Evolutionary conservation across 371 early-diverging fungal genomes (phyloP).

Genomic region (Nematocida major): DNA sequence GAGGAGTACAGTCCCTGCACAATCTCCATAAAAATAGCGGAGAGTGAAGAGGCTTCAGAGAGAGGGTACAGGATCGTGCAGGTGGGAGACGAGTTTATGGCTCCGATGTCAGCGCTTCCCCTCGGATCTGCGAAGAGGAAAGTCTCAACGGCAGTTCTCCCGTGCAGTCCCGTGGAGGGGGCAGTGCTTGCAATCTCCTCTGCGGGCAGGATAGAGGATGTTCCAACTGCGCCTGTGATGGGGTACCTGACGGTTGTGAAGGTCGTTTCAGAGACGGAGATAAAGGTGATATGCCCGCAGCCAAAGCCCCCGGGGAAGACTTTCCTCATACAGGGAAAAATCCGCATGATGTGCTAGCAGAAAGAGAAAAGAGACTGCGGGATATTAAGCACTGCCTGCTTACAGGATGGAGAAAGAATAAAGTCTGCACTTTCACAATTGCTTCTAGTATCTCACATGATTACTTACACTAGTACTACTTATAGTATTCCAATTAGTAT

Average conservation of each 20-base stretch:
- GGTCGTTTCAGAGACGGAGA: slow-evolving; percentile 31
- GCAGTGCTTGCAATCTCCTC: slow-evolving; percentile 62
- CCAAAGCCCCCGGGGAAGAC: slow-evolving; percentile 53
- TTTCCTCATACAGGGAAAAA: slow-evolving; percentile 58
- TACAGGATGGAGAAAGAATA: too few relatives aligned
- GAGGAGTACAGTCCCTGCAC: slow-evolving; percentile 57
- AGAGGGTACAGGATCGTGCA: slow-evolving; percentile 53
- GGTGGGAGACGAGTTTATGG: slow-evolving; percentile 61
- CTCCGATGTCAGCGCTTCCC: slow-evolving; percentile 63
- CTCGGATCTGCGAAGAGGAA: slow-evolving; percentile 60
- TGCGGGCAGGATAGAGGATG: slow-evolving; percentile 56
- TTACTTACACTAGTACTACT: too few relatives aligned
- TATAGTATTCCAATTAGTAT: too few relatives aligned
- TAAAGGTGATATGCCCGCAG: slow-evolving; percentile 60
- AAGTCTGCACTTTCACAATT: too few relatives aligned
- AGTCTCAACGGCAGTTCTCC: slow-evolving; percentile 41
- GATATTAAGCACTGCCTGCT: too few relatives aligned
- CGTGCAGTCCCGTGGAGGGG: slow-evolving; percentile 45
- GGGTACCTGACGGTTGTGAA: slow-evolving; percentile 61
- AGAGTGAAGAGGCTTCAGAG: slow-evolving; percentile 1
- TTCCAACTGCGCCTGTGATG: slow-evolving; percentile 55
- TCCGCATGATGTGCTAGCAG: slow-evolving; percentile 57
- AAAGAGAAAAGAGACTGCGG: slow-evolving; percentile 11
- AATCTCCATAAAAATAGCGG: slow-evolving; percentile 40
- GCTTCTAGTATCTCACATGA: too few relatives aligned